Base-by-base conservation (phyloP, 2,329 filamentous ascomycete genomes). In the Fusarium mundagurra region DNA sequence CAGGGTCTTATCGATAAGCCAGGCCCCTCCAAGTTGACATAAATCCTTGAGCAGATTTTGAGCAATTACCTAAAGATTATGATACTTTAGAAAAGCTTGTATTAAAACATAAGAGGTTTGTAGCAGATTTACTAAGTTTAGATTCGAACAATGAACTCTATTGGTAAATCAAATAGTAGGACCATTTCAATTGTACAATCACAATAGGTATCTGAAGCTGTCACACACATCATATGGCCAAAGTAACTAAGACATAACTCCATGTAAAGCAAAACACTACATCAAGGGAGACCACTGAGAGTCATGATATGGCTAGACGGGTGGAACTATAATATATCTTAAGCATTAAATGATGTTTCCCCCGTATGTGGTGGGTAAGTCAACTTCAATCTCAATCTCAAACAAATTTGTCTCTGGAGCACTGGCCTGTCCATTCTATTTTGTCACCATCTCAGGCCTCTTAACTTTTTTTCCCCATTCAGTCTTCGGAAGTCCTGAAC, bases 1-100 rank as follows among this genome's bases (percentile, higher is more conserved):
- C 64, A 65, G 51, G 58, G 69, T 69, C 64, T 75, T 78, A 79
- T 79, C 77, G 77, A 78, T 78, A 78, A 78, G 71, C 31, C 7
- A 48, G 29, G 54, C 61, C 64, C 41, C 64, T 63, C 39, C 17
- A 53, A 44, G 16, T 50, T 45, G 61, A 63, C 60, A 69, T 20
- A 72, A 45, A 51, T 24, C 33, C 22, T 29, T 18, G 41, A 36
- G n/a, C 33, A 48, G n/a, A 33, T 29, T 45, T 17, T 27, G 22
- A 34, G 4, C 16, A 33, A 18, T 24, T 33, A 2, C 24, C 2
- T 22, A 13, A 12, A 54, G 34, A 29, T 13, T 13, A 6, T 29
- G 12, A 54, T 3, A 17, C 8, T 29, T 29, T 12, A 16, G 33
- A 5, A 13, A 38, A 18, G 8, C 8, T 29, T 29, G 13, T 13